A percentile compares a stretch with the other conserved stretches of the same genome.
Evolutionary conservation across 2,329 filamentous ascomycete species (phyloP).

Genomic region (Trichoderma atrobrunneum): DNA sequence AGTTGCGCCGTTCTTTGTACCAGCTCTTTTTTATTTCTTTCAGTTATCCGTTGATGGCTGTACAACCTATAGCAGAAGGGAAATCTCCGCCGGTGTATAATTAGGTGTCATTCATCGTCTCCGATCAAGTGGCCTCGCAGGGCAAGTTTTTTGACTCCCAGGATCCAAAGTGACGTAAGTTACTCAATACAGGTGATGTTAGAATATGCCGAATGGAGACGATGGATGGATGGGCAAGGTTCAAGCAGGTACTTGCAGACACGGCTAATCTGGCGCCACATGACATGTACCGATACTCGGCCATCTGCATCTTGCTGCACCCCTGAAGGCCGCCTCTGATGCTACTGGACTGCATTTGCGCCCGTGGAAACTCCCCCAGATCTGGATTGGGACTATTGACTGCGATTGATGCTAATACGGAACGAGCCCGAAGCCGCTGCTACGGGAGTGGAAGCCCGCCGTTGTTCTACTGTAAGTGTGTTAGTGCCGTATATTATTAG

Average conservation of each 20-base stretch:
- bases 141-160: neutral
- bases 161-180: neutral
- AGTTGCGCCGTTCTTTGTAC: neutral
- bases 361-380: neutral
- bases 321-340: neutral
- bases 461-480: neutral
- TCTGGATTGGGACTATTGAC: neutral
- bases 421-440: neutral
- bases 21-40: neutral
- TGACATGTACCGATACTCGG: neutral
- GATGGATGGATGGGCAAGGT: neutral
- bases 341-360: neutral
- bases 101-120: neutral
- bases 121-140: neutral
- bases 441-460: neutral
- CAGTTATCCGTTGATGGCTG: neutral
- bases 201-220: neutral
- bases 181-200: neutral
- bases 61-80: neutral
- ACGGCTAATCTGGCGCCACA: neutral
- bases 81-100: neutral
- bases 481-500: neutral
- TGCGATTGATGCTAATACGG: neutral
- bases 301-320: neutral
- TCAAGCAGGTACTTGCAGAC: neutral